Conservation (phyloP, 2,329 filamentous ascomycete species). For the Fusarium sp. region DNA sequence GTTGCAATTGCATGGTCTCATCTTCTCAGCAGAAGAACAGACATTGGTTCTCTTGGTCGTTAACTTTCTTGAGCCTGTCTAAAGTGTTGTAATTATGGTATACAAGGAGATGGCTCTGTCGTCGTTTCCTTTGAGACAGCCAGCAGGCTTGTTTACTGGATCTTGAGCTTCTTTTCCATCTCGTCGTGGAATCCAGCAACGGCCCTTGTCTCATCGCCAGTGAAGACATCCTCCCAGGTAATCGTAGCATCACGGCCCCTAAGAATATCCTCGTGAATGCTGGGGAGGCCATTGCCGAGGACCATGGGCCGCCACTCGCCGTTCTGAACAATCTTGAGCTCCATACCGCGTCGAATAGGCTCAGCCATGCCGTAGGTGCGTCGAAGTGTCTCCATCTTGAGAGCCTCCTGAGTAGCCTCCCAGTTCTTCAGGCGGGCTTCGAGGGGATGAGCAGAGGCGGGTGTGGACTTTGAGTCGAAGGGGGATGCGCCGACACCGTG, state of each 20-base stretch:
- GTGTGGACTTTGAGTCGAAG: slow-evolving; percentile 56
- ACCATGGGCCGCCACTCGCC: slow-evolving; percentile 83
- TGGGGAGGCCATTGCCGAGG: slow-evolving; percentile 67
- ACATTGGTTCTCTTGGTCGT: neutral
- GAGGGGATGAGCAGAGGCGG: slow-evolving; percentile 82
- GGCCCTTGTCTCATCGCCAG: slow-evolving; percentile 77
- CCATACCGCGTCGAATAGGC: slow-evolving; percentile 92
- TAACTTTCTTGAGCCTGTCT: slow-evolving; percentile 24
- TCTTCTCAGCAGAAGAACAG: neutral
- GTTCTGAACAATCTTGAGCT: slow-evolving; percentile 85
- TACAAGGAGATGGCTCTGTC: slow-evolving; percentile 21
- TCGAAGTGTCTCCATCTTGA: slow-evolving; percentile 90
- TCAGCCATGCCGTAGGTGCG: slow-evolving; percentile 92
- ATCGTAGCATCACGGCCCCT: slow-evolving; percentile 80
- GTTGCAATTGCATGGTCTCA: slow-evolving; percentile 23
- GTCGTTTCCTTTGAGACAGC: neutral
- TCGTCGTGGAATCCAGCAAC: slow-evolving; percentile 84
- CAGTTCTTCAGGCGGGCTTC: slow-evolving; percentile 89
- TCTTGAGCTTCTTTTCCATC: slow-evolving; percentile 92
- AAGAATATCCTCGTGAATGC: slow-evolving; percentile 90
- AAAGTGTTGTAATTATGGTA: slow-evolving; percentile 25
- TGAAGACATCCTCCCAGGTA: slow-evolving; percentile 94
- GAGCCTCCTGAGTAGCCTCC: slow-evolving; percentile 85
- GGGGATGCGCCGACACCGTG: slow-evolving; percentile 77
- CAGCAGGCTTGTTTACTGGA: slow-evolving; percentile 53